Base-by-base conservation (phyloP, 2,329 filamentous ascomycete genomes). In the Scortechinia acanthostroma region DNA sequence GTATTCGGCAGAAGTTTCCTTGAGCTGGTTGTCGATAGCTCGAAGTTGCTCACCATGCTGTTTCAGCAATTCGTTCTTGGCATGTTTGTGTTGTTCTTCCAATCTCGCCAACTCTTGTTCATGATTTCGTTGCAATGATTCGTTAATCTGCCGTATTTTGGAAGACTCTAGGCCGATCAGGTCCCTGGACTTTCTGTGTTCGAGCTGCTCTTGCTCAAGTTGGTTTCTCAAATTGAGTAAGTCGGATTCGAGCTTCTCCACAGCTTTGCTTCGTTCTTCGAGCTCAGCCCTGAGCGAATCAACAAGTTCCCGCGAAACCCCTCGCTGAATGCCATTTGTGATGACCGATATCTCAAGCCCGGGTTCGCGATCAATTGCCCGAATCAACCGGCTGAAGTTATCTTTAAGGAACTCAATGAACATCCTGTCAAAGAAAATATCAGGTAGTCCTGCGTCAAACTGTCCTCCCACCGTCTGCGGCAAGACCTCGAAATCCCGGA, bases 331-430 rank as follows among this genome's bases (percentile, higher is more conserved):
- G 0, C 87, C 88, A 57, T 91, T 89, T 37, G 83, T 75, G 46
- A 93, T 19, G 20, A 40, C 77, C 0, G 89, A 85, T 21, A 94
- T 83, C 59, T 98, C 93, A 49, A 94, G 71, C 1, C 84, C 88
- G 1, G 93, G 93, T 50, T 95, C 88, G 49, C 91, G 83, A 62
- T 98, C 93, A 53, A 98, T 88, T 14, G 89, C 87, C 50, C 89
- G 80, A 30, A 85, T 70, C 47, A 96, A 68, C 5, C 91, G 84
- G 55, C 87, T 91, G 59, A 94, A 97, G 58, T 95, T 95, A 56
- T 97, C 91, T 57, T 96, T 96, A 55, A 96, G 79, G 55, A 97
- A 95, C 48, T 96, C 88, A 46, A 98, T 82, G 61, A 96, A 97
- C 0, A 78, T 78, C 42, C 79, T 74, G 53, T 95, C 90, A 51